Evolutionary conservation across 805 yeast species (phyloP).

Genomic region (Saccharomycopsis malanga): DNA sequence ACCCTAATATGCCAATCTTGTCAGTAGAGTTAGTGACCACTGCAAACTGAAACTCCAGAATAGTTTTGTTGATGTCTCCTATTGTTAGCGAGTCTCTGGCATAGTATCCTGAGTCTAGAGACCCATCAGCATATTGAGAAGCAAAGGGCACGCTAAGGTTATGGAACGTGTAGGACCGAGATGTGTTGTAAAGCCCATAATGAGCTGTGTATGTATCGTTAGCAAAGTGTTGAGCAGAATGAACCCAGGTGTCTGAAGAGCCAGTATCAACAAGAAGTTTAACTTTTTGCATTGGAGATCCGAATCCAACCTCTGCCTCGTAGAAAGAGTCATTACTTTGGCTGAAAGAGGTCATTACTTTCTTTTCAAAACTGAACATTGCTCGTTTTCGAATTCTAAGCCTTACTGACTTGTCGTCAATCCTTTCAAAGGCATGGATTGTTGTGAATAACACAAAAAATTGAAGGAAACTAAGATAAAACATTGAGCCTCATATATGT

Average conservation of each 20-base stretch:
- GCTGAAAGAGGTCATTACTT: neutral
- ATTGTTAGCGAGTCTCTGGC: slow-evolving; percentile 6
- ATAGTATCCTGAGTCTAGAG: slow-evolving; percentile 6
- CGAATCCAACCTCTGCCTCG: slow-evolving; percentile 40
- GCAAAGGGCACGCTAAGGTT: neutral
- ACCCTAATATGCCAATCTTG: slow-evolving; percentile 11
- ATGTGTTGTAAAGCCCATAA: slow-evolving; percentile 4
- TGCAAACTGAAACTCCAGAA: slow-evolving; percentile 12
- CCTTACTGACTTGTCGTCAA: neutral
- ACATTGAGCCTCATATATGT: too few relatives aligned
- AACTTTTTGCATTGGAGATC: slow-evolving; percentile 49
- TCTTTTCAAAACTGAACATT: neutral
- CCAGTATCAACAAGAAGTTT: slow-evolving; percentile 65
- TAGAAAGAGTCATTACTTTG: slow-evolving; percentile 38
- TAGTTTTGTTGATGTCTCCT: slow-evolving; percentile 7
- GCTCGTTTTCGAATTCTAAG: neutral
- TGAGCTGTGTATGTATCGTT: slow-evolving; percentile 3
- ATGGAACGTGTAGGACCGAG: slow-evolving; percentile 1
- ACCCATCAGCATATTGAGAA: slow-evolving; percentile 4
- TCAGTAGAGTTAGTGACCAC: slow-evolving; percentile 8
- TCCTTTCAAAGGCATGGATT: neutral
- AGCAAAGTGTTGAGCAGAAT: slow-evolving; percentile 1
- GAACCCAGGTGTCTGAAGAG: slow-evolving; percentile 64
- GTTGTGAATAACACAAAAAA: too few relatives aligned
- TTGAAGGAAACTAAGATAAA: too few relatives aligned